Percentiles rank a stretch among this genome's conserved stretches.
These are phyloP conservation scores for Cercospora sp. DNA, from an alignment of 2,329 filamentous ascomycete species.

Conservation along the genomic window DNA sequence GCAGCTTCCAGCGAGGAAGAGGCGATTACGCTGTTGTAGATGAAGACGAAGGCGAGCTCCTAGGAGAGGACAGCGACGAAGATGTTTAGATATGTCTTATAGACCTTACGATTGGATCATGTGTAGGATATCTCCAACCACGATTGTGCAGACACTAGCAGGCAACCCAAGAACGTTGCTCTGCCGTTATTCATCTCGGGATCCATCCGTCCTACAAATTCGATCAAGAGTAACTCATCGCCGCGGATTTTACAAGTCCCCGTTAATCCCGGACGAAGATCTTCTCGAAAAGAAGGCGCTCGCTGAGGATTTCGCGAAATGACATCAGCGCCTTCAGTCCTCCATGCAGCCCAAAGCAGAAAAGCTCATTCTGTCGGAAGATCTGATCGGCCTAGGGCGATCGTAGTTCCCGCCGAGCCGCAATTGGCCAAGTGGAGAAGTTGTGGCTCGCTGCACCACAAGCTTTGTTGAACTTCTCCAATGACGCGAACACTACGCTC, in stretches of 20 bases:
- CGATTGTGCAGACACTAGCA: background rate
- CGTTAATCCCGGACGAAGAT: background rate
- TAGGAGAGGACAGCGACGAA: conserved; percentile 84
- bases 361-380: background rate
- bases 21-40: conserved; percentile 89
- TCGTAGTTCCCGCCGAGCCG: background rate
- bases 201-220: background rate
- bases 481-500: background rate
- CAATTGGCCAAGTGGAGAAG: background rate
- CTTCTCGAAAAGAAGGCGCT: background rate
- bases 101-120: background rate
- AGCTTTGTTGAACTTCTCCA: background rate
- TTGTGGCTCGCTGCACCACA: background rate
- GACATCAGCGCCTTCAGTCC: background rate
- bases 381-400: background rate
- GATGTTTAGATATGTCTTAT: conserved; percentile 57
- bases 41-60: conserved; percentile 88
- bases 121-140: conserved; percentile 3
- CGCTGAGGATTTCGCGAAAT: background rate
- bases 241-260: background rate
- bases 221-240: background rate
- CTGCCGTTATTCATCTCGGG: background rate
- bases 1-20: conserved; percentile 81
- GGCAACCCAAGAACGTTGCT: background rate
- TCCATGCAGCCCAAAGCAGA: background rate